phyloP scores from a whole-genome alignment of 2,329 filamentous ascomycete species.

The Fusarium avenaceum region DNA sequence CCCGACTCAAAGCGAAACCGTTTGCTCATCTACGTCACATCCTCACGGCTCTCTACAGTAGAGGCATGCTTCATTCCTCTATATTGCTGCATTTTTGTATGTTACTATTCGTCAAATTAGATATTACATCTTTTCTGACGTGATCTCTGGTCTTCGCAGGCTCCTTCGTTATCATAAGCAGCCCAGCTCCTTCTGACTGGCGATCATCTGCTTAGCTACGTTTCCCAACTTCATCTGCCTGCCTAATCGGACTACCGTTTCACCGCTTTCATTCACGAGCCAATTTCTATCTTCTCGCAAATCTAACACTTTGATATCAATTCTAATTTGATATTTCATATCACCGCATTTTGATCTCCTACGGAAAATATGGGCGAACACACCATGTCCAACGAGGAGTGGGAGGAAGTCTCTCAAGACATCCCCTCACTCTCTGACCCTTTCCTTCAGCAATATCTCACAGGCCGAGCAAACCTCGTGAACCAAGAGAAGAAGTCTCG shows the following conservation, averaged over 20 bases:
- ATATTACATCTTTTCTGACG: constrained; percentile 1
- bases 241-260: constrained; percentile 41
- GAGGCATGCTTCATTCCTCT: not conserved
- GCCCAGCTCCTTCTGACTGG: constrained; percentile 10
- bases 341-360: not conserved
- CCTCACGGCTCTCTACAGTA: not conserved
- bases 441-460: constrained; percentile 85
- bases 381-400: constrained; percentile 67
- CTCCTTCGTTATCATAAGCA: constrained; percentile 1
- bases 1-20: constrained; percentile 17
- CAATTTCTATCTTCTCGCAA: constrained; percentile 5
- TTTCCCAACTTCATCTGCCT: constrained; percentile 32
- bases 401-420: constrained; percentile 68
- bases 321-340: not conserved
- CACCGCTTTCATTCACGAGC: constrained; percentile 10
- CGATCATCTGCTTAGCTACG: constrained; percentile 21
- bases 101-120: not conserved
- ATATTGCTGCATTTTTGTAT: not conserved
- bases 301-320: not conserved
- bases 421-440: constrained; percentile 73
- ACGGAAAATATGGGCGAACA: constrained; percentile 50
- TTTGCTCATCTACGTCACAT: constrained; percentile 30
- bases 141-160: not conserved
- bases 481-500: constrained; percentile 84
- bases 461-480: constrained; percentile 81